Evolutionary conservation across 2,329 filamentous ascomycete species (phyloP), one percentile per base, ranked within the genome.

Genomic region (Pseudogymnoascus sp.): DNA sequence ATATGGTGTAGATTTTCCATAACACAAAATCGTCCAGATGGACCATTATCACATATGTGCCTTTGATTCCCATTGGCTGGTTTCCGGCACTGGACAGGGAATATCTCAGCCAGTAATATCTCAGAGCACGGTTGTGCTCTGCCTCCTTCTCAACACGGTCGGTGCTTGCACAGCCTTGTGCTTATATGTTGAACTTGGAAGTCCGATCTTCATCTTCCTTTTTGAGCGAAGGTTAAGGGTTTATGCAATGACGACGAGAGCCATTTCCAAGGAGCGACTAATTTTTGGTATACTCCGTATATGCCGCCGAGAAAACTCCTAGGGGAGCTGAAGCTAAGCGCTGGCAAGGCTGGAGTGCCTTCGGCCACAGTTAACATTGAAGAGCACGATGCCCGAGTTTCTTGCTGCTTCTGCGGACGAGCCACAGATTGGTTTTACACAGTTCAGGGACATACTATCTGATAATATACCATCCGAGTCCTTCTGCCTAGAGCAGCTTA

Each of bases 401-500:
- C 8, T 11, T 42, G 40, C 19, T 23, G 4, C 13, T 36, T 2
- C 7, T 40, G 7, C 4, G 4, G 19, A 47, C 13, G 10, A 21
- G 38, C 8, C 8, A 9, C 36, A 5, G 36, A 9, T 1, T 38
- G 44, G 23, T 23, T 2, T 17, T 15, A 33, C 26, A 8, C 60
- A 63, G 23, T 53, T 68, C 17, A 36, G 57, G 4, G 68, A 71
- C 23, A 66, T 72, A 35, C n/a, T n/a, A n/a, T n/a, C n/a, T n/a
- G n/a, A n/a, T n/a, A n/a, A n/a, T n/a, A n/a, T 64, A 10, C 28
- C 68, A 57, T 65, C 68, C 5, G 69, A 71, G n/a, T 64, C 65
- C 5, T 65, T 66, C 7, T 69, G 64, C 47, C 63, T 64, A 17
- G 68, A 71, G 63, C 67, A 67, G 42, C 60, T 73, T 26, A 72